Conservation (phyloP, 2,329 filamentous ascomycete species). For the Fusarium succisae region DNA sequence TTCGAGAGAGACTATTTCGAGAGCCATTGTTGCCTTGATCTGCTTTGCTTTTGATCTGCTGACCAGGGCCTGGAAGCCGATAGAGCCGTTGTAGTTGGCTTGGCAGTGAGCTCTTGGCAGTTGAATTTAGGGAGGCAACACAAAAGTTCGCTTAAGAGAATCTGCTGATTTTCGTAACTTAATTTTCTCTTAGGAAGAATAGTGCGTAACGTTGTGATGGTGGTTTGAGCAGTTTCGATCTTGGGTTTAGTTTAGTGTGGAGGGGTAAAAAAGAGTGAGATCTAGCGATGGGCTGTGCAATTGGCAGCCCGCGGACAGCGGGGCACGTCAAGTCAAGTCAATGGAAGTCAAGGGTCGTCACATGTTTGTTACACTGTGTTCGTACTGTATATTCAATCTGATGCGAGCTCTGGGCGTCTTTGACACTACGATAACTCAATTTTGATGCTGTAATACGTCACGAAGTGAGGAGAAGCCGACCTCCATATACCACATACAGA, state of each 20-base stretch:
- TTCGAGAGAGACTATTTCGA: slow-evolving; percentile 77
- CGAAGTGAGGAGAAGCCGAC: slow-evolving; percentile 1
- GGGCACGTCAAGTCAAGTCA: slow-evolving; percentile 4
- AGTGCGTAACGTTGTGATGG: slow-evolving; percentile 13
- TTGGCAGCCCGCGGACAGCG: slow-evolving; percentile 1
- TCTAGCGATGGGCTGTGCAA: slow-evolving; percentile 6
- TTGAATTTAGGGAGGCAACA: background rate
- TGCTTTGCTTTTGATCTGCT: background rate
- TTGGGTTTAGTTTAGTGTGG: slow-evolving; percentile 34
- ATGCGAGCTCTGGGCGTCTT: background rate
- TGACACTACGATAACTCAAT: slow-evolving; percentile 18
- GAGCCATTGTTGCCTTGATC: slow-evolving; percentile 50
- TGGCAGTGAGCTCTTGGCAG: background rate
- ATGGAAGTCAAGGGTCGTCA: background rate
- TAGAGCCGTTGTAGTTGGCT: slow-evolving; percentile 1
- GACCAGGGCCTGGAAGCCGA: slow-evolving; percentile 3
- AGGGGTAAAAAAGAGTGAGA: slow-evolving; percentile 35
- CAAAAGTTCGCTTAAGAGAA: slow-evolving; percentile 5
- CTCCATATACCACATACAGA: background rate
- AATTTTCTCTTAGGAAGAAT: background rate
- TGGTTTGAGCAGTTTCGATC: slow-evolving; percentile 18
- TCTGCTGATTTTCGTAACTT: slow-evolving; percentile 9
- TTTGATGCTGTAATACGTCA: slow-evolving; percentile 23
- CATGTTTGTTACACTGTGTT: slow-evolving; percentile 30
- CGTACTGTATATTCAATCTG: slow-evolving; percentile 6